A percentile compares a stretch with the other conserved stretches of the same genome.
These are phyloP conservation scores for Coemansia sp. DNA, from an alignment of 192 early-diverging fungal genomes.

Conservation along the genomic window DNA sequence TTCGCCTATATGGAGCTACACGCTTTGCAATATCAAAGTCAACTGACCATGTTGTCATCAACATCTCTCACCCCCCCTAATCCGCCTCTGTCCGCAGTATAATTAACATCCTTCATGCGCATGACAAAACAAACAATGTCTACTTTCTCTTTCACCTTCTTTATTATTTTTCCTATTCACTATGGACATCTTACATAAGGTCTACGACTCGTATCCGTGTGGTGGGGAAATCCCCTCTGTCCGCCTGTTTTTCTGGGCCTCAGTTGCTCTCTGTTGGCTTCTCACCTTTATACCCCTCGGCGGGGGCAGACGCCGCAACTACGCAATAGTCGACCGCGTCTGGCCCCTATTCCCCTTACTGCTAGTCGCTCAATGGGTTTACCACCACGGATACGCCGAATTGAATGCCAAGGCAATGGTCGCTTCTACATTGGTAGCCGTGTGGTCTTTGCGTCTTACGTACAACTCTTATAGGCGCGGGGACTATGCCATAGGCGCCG, in stretches of 20 bases:
- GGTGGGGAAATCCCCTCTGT: constrained; percentile 6
- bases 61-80: too few relatives aligned
- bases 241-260: constrained; percentile 28
- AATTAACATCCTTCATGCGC: too few relatives aligned
- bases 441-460: constrained; percentile 76
- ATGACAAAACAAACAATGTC: not conserved
- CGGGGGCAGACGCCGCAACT: constrained; percentile 32
- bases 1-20: too few relatives aligned
- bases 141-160: not conserved
- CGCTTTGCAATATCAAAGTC: too few relatives aligned
- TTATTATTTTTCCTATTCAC: not conserved
- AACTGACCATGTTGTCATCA: too few relatives aligned
- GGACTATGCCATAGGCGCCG: constrained; percentile 62
- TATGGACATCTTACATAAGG: not conserved
- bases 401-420: constrained; percentile 30
- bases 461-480: constrained; percentile 81
- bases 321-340: constrained; percentile 66
- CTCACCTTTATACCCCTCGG: constrained; percentile 23
- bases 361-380: constrained; percentile 59
- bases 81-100: too few relatives aligned
- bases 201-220: not conserved
- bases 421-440: constrained; percentile 50
- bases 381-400: constrained; percentile 17
- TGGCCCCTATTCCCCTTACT: constrained; percentile 75
- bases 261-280: constrained; percentile 4